A percentile compares a stretch with the other conserved stretches of the same genome.
Evolutionary conservation across 768 basidiomycete genomes (phyloP).

Genomic region (Kwoniella sp.): DNA sequence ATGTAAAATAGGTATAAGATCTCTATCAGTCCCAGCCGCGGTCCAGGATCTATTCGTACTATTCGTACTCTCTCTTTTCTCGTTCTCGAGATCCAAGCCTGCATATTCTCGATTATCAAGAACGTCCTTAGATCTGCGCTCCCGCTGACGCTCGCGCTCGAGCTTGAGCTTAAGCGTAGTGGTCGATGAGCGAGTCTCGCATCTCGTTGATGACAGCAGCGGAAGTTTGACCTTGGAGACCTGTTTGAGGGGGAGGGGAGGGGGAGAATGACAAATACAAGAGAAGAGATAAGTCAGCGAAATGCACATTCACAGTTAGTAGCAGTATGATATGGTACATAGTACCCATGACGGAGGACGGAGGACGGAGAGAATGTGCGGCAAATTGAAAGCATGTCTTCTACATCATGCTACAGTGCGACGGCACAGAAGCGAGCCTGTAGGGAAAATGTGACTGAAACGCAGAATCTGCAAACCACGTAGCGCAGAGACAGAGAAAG

Average conservation of each 20-base stretch:
- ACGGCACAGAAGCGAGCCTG: neutral
- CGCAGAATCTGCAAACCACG: neutral
- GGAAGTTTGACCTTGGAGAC: constrained; percentile 80
- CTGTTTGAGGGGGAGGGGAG: constrained; percentile 56
- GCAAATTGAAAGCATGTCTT: too few species aligned
- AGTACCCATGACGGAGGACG: too few species aligned
- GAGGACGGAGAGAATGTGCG: too few species aligned
- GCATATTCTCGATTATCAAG: neutral
- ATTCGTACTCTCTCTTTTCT: too few species aligned
- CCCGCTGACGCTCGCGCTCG: neutral
- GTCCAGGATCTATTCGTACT: too few species aligned
- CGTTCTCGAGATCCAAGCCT: too few species aligned
- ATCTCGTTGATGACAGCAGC: constrained; percentile 85
- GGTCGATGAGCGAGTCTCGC: constrained; percentile 86
- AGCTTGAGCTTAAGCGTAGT: constrained; percentile 71
- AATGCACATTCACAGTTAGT: too few species aligned
- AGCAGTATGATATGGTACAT: too few species aligned
- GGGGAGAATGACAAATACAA: neutral
- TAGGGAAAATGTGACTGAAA: too few species aligned
- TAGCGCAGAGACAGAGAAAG: neutral
- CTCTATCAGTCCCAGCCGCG: too few species aligned
- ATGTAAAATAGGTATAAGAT: too few species aligned
- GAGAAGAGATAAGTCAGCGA: neutral
- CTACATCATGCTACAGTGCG: neutral
- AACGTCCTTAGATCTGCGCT: too few species aligned